Evolutionary conservation across 2,329 filamentous ascomycete species (phyloP).

Genomic region (Talaromyces amestolkiae): DNA sequence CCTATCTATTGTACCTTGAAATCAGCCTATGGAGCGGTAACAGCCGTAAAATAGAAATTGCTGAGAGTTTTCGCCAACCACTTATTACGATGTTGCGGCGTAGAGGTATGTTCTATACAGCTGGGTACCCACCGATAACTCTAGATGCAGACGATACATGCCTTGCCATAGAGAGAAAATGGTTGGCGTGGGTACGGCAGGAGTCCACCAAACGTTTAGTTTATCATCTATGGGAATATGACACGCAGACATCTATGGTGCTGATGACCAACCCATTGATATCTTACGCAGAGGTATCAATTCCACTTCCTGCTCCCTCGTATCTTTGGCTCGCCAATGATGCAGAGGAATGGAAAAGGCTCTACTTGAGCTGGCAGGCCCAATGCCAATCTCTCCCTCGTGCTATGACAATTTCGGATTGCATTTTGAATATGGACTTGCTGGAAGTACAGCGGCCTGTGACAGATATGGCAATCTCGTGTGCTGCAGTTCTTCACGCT

Average conservation of each 20-base stretch:
- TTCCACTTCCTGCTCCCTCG: conserved; percentile 62
- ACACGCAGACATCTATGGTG: conserved; percentile 66
- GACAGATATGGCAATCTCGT: neutral
- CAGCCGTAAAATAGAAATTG: conserved; percentile 40
- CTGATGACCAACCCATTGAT: conserved; percentile 64
- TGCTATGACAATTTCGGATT: conserved; percentile 24
- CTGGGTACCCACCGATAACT: neutral
- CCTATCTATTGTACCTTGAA: conserved; percentile 35
- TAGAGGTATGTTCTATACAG: conserved; percentile 29
- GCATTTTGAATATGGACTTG: neutral
- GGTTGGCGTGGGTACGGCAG: conserved; percentile 30
- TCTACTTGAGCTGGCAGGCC: conserved; percentile 46
- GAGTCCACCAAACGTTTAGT: conserved; percentile 50
- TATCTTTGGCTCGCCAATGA: conserved; percentile 65
- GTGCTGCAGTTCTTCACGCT: neutral
- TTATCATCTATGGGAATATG: conserved; percentile 64
- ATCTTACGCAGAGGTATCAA: conserved; percentile 66
- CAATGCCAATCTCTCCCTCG: conserved; percentile 28
- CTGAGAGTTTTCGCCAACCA: conserved; percentile 39
- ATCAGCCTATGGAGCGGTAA: conserved; percentile 39
- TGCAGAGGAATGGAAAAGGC: conserved; percentile 63
- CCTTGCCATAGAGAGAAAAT: conserved; percentile 22
- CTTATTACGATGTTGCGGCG: conserved; percentile 39
- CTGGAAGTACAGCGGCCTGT: neutral
- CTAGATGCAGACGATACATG: conserved; percentile 19